Evolutionary conservation across 495 filamentous ascomycete species (phyloP), one percentile per base, ranked within the genome.

Genomic region (Penicilliopsis zonata): DNA sequence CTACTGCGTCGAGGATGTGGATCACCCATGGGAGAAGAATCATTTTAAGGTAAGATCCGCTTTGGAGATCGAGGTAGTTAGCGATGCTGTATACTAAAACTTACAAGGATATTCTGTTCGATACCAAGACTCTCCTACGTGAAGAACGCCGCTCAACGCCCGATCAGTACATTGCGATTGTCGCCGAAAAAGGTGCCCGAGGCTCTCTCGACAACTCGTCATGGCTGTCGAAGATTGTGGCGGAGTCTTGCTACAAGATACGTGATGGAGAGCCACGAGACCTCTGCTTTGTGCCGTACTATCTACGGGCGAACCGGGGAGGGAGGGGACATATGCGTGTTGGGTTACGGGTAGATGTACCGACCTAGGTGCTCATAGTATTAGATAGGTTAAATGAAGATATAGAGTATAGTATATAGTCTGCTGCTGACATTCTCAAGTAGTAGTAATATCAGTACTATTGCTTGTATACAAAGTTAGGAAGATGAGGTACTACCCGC

Each of bases 1-100:
- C 8, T 76, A 74, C 48, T 76, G 70, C 41, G 57, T 69, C 10
- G 72, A 74, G 35, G 70, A 74, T 37, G 33, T 55, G 22, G 70
- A 74, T 42, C 72, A 74, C 41, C 40, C 59, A n/a, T 74, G 70
- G 64, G 69, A 70, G 36, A 33, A 56, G 18, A 52, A 70, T 40
- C 71, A 76, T 50, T 73, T 74, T 53, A 69, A 69, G 52, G 58
- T 52, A 43, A 23, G 18, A 21, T 10, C n/a, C n/a, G 17, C 14
- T 37, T 7, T 23, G 26, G 22, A 20, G 20, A 32, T 12, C 10
- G 6, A 34, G n/a, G 23, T 13, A 33, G 10, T 13, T 4, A 9
- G 10, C 25, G 25, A 13, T 13, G 3, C 14, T n/a, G n/a, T n/a
- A n/a, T n/a, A n/a, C n/a, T n/a, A n/a, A n/a, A n/a, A n/a, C n/a